Conservation (phyloP, 768 basidiomycete genomes). For the Termitomyces sp. region DNA sequence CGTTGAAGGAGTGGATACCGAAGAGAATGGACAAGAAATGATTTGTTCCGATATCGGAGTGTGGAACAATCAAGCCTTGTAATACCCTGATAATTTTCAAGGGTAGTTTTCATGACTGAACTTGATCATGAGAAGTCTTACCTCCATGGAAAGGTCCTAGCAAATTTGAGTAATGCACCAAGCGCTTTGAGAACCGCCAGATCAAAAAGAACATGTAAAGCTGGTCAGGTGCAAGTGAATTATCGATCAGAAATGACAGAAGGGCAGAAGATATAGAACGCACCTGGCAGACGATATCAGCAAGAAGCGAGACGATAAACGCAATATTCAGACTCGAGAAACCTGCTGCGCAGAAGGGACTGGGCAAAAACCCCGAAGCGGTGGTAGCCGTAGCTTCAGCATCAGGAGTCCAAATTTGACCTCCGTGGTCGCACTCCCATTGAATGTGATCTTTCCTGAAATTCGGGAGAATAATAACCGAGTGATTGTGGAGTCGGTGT, state of each 20-base stretch:
- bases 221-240: conserved; percentile 31
- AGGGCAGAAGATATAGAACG: conserved; percentile 3
- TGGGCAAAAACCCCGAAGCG: conserved; percentile 43
- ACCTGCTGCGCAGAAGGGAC: conserved; percentile 55
- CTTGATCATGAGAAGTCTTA: conserved; percentile 29
- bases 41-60: conserved; percentile 21
- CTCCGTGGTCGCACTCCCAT: conserved; percentile 74
- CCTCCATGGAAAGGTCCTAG: conserved; percentile 62
- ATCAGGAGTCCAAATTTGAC: conserved; percentile 53
- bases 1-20: conserved; percentile 24
- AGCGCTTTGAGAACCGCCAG: conserved; percentile 70
- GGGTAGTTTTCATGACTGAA: conserved; percentile 21
- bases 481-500: conserved; percentile 2
- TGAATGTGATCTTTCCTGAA: conserved; percentile 60
- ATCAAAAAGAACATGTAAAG: conserved; percentile 74
- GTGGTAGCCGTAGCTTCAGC: conserved; percentile 34
- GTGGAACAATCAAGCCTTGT: conserved; percentile 39
- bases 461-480: conserved; percentile 14
- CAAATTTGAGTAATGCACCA: conserved; percentile 65
- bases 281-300: conserved; percentile 70
- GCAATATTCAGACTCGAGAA: conserved; percentile 58
- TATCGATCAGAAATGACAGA: conserved; percentile 20
- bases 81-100: conserved; percentile 35
- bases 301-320: conserved; percentile 61
- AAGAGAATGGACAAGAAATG: conserved; percentile 24